A percentile compares a stretch with the other conserved stretches of the same genome.
Conservation (phyloP, 495 filamentous ascomycete species). For the Elaphomyces granulatus region DNA sequence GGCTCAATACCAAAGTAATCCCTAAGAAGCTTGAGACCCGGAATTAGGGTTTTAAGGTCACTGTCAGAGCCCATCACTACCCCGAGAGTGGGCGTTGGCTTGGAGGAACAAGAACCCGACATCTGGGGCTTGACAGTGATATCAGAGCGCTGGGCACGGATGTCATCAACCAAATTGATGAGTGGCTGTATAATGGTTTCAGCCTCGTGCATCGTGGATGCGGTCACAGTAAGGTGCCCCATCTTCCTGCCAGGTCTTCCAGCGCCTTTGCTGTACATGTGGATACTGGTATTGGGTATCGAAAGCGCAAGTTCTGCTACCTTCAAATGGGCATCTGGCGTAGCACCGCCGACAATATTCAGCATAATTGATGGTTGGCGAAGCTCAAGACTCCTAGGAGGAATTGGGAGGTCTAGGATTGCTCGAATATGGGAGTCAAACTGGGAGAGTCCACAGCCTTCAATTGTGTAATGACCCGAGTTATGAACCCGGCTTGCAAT, state of each 20-base stretch:
- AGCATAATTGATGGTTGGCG: constrained; percentile 75
- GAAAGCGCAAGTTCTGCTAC: constrained; percentile 51
- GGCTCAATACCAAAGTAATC: constrained; percentile 59
- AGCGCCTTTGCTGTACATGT: constrained; percentile 83
- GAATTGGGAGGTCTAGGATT: constrained; percentile 66
- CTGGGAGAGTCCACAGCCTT: constrained; percentile 80
- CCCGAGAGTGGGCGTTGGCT: constrained; percentile 48
- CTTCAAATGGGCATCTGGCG: constrained; percentile 50
- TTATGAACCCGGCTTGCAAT: constrained; percentile 94
- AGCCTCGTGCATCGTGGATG: constrained; percentile 54
- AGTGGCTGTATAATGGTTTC: constrained; percentile 54
- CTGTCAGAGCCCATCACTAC: constrained; percentile 95
- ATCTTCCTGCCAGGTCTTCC: constrained; percentile 84
- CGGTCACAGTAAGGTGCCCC: constrained; percentile 76
- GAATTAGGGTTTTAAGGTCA: constrained; percentile 65
- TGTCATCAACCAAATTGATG: constrained; percentile 47
- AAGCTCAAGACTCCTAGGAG: constrained; percentile 42
- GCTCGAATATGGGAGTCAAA: constrained; percentile 82
- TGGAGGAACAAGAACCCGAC: constrained; percentile 17
- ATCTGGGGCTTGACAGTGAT: constrained; percentile 25
- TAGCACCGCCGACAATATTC: constrained; percentile 78
- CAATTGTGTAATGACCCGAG: constrained; percentile 94
- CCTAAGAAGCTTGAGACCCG: constrained; percentile 60
- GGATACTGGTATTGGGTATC: constrained; percentile 48
- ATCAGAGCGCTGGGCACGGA: constrained; percentile 43